Evolutionary conservation across 2,329 filamentous ascomycete genomes (phyloP).

Genomic region (Amauroascus niger): DNA sequence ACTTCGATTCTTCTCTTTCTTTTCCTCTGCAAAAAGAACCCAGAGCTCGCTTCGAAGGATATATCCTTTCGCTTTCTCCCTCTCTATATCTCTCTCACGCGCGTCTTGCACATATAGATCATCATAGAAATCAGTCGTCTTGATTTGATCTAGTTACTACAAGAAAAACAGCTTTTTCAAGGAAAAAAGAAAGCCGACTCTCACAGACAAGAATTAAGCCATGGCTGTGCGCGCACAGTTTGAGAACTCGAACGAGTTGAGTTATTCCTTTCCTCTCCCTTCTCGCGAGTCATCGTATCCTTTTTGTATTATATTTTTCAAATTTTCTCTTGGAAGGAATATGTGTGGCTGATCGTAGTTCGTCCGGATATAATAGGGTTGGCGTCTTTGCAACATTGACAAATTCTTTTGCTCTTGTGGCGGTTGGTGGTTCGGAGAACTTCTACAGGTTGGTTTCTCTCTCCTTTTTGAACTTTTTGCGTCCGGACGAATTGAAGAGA

Average conservation of each 20-base stretch:
- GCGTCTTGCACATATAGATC: no score
- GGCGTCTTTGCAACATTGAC: constrained; percentile 95
- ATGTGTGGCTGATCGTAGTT: neutral
- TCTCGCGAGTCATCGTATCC: neutral
- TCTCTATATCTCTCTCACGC: neutral
- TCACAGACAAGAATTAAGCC: constrained; percentile 11
- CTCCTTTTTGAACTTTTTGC: no score
- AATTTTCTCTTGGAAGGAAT: neutral
- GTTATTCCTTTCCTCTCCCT: neutral
- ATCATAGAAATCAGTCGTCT: no score
- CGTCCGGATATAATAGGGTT: constrained; percentile 51
- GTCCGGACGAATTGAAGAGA: no score
- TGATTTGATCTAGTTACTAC: no score
- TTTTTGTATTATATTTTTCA: neutral
- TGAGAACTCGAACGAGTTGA: constrained; percentile 44
- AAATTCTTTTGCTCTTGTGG: constrained; percentile 92
- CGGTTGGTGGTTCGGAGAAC: constrained; percentile 92
- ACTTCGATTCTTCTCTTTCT: no score
- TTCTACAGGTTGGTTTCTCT: constrained; percentile 67
- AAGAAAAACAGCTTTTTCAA: no score
- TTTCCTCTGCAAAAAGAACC: no score
- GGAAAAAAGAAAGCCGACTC: neutral
- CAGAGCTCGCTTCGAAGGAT: neutral
- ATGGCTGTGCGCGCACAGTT: constrained; percentile 44
- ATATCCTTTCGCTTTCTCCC: neutral